phyloP scores from a whole-genome alignment of 2,329 filamentous ascomycete species.

The Pseudogymnoascus sp. region DNA sequence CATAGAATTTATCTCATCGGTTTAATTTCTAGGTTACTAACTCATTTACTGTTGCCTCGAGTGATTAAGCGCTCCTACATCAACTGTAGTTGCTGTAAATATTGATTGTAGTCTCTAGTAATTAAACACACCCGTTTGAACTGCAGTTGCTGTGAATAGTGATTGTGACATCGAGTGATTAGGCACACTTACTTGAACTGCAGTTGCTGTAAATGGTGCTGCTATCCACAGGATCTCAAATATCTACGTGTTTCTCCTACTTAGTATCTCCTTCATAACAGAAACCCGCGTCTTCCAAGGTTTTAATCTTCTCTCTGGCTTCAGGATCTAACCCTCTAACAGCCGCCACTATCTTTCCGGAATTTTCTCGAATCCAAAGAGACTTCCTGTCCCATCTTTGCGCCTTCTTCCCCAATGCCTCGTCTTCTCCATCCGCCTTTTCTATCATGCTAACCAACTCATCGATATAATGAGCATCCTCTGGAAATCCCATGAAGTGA shows the following conservation, averaged over 20 bases:
- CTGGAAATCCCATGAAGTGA: conserved; percentile 45
- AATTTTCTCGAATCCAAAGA: not conserved
- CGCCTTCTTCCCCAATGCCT: not conserved
- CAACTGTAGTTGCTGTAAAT: no score
- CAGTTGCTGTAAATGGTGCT: no score
- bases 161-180: no score
- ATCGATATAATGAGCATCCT: conserved; percentile 66
- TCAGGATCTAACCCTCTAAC: conserved; percentile 42
- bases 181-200: no score
- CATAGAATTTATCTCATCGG: no score
- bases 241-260: conserved; percentile 9
- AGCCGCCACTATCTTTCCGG: not conserved
- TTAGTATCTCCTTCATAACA: conserved; percentile 56
- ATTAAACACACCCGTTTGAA: no score
- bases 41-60: no score
- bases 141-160: no score
- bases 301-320: conserved; percentile 57
- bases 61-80: no score
- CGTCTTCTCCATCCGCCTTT: not conserved
- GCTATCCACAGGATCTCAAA: not conserved
- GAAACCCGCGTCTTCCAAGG: conserved; percentile 59
- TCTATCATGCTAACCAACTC: conserved; percentile 33
- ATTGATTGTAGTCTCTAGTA: no score
- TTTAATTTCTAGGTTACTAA: no score
- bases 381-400: not conserved